Conservation (phyloP, 164 flowering plant species). For the Vitis cinerea region DNA sequence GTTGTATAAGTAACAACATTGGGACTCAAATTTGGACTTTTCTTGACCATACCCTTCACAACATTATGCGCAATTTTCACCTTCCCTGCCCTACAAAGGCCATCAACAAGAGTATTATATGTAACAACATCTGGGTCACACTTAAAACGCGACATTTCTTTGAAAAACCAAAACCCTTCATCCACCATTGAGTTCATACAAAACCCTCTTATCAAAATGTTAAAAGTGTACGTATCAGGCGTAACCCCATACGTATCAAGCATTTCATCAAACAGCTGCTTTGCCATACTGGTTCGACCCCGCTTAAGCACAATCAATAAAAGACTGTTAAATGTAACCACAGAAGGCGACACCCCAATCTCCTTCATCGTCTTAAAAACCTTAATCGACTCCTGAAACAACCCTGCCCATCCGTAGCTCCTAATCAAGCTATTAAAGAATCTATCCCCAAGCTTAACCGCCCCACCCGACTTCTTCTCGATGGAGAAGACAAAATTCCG, state of each 20-base stretch:
- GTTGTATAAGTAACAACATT: constrained; percentile 79
- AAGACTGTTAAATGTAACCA: constrained; percentile 57
- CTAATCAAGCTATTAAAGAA: constrained; percentile 69
- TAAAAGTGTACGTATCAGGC: constrained; percentile 70
- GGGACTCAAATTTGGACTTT: constrained; percentile 47
- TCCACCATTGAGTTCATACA: constrained; percentile 70
- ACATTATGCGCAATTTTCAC: constrained; percentile 59
- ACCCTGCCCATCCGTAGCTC: constrained; percentile 61
- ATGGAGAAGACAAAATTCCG: constrained; percentile 59
- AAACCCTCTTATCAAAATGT: constrained; percentile 74
- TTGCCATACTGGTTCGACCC: constrained; percentile 57
- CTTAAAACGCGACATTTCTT: constrained; percentile 48
- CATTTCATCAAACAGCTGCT: constrained; percentile 69
- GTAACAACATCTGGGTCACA: constrained; percentile 67
- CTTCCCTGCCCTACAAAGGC: constrained; percentile 71
- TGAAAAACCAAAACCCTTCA: constrained; percentile 62
- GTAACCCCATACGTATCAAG: constrained; percentile 42
- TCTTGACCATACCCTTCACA: constrained; percentile 63
- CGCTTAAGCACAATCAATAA: constrained; percentile 56
- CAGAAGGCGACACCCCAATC: constrained; percentile 54
- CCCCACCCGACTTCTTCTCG: constrained; percentile 39
- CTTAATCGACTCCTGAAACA: constrained; percentile 63
- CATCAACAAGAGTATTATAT: constrained; percentile 77
- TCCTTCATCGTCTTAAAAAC: constrained; percentile 50
- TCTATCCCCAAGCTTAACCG: constrained; percentile 41